Evolutionary conservation across 1,284 basidiomycete genomes (phyloP).

Genomic region (Malassezia sympodialis): DNA sequence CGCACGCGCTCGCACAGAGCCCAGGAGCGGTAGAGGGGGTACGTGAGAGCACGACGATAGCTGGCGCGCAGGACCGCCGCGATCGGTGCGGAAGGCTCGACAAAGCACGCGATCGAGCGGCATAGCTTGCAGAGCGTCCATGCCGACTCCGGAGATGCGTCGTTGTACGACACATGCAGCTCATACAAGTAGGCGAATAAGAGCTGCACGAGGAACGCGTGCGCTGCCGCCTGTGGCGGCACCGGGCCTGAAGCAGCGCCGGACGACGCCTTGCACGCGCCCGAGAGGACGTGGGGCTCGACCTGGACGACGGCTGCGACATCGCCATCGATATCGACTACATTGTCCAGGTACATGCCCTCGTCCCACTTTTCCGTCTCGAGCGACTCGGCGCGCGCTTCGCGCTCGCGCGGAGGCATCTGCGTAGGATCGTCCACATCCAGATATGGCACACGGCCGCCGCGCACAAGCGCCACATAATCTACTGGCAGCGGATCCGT

Average conservation of each 20-base stretch:
- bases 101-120: conserved; percentile 8
- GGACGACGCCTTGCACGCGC: neutral
- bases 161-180: conserved; percentile 10
- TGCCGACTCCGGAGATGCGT: conserved; percentile 17
- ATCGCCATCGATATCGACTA: conserved; percentile 15
- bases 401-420: neutral
- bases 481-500: neutral
- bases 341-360: conserved; percentile 13
- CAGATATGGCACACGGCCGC: conserved; percentile 6
- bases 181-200: conserved; percentile 21
- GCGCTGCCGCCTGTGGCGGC: neutral
- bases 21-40: conserved; percentile 18
- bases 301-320: conserved; percentile 12
- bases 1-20: conserved; percentile 15
- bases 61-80: conserved; percentile 7
- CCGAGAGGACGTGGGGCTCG: neutral
- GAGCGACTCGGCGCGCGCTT: neutral
- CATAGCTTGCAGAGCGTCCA: conserved; percentile 19
- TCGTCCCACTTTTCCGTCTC: conserved; percentile 23
- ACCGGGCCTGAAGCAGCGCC: neutral
- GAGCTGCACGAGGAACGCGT: conserved; percentile 12
- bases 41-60: conserved; percentile 18
- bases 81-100: neutral
- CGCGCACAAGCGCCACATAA: neutral
- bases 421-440: conserved; percentile 4